phyloP scores from a whole-genome alignment of 208 protist species.

The Acanthamoeba castellanii region DNA sequence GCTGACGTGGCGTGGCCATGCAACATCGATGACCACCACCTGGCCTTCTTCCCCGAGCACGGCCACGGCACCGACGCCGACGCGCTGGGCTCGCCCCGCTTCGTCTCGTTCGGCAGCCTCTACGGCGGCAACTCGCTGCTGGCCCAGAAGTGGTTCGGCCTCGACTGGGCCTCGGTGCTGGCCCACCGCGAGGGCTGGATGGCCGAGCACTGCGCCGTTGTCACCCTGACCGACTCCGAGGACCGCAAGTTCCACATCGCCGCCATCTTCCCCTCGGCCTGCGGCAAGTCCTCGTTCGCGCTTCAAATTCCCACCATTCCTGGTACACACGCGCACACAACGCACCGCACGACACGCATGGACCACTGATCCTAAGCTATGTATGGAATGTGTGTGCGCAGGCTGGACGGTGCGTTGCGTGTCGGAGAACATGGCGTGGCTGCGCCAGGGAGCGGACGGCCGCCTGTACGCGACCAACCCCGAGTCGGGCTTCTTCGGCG shows the following conservation, averaged over 20 bases:
- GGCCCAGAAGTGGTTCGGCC: conserved; percentile 92
- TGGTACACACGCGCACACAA: conserved; percentile 87
- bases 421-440: conserved; percentile 92
- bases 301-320: conserved; percentile 87
- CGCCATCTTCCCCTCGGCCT: conserved; percentile 90
- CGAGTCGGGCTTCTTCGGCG: conserved; percentile 92
- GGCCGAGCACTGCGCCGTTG: conserved; percentile 92
- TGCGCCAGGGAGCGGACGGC: conserved; percentile 76
- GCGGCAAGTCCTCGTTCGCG: conserved; percentile 92
- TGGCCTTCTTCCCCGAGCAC: conserved; percentile 90
- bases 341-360: conserved; percentile 90
- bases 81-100: conserved; percentile 88
- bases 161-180: conserved; percentile 89
- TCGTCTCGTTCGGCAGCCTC: conserved; percentile 88
- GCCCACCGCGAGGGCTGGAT: conserved; percentile 88
- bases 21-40: conserved; percentile 83
- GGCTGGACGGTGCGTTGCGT: conserved; percentile 89
- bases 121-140: conserved; percentile 93
- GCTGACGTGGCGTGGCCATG: conserved; percentile 89
- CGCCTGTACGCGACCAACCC: conserved; percentile 83
- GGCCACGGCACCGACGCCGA: conserved; percentile 91
- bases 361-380: no score
- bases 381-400: conserved; percentile 65
- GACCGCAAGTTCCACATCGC: conserved; percentile 89
- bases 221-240: conserved; percentile 87